Percentiles rank a stretch among this genome's conserved stretches.
Evolutionary conservation across 106 monocot species (phyloP).

Genomic region (Hemerocallis citrina): DNA sequence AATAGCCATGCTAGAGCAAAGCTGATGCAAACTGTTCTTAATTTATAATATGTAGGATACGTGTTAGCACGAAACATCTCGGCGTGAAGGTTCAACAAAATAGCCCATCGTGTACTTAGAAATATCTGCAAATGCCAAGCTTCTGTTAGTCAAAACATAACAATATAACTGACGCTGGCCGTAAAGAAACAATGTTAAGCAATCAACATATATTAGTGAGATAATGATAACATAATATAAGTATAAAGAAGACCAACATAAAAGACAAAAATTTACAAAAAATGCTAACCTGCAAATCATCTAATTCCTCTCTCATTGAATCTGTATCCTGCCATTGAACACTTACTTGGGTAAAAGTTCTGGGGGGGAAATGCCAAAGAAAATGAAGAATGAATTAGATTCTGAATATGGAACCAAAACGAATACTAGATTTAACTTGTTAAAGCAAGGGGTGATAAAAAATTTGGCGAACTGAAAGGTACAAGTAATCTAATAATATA

Average conservation of each 20-base stretch:
- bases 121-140: slow-evolving; percentile 65
- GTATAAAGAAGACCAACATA: background rate
- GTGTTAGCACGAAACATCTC: slow-evolving; percentile 96
- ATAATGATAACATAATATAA: background rate
- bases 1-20: too few relatives aligned
- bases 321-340: slow-evolving; percentile 96
- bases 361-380: slow-evolving; percentile 19
- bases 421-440: background rate
- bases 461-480: background rate
- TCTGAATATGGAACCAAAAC: background rate
- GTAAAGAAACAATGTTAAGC: background rate
- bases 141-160: slow-evolving; percentile 3
- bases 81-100: slow-evolving; percentile 90
- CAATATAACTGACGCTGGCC: background rate
- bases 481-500: background rate
- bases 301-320: slow-evolving; percentile 95
- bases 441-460: background rate
- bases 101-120: slow-evolving; percentile 98
- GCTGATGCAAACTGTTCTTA: too few relatives aligned
- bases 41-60: slow-evolving; percentile 57
- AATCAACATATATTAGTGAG: background rate
- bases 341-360: slow-evolving; percentile 99
- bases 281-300: slow-evolving; percentile 79
- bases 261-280: slow-evolving; percentile 1
- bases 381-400: background rate